Conservation (phyloP, 2,329 filamentous ascomycete species). For the Beauveria sp. region DNA sequence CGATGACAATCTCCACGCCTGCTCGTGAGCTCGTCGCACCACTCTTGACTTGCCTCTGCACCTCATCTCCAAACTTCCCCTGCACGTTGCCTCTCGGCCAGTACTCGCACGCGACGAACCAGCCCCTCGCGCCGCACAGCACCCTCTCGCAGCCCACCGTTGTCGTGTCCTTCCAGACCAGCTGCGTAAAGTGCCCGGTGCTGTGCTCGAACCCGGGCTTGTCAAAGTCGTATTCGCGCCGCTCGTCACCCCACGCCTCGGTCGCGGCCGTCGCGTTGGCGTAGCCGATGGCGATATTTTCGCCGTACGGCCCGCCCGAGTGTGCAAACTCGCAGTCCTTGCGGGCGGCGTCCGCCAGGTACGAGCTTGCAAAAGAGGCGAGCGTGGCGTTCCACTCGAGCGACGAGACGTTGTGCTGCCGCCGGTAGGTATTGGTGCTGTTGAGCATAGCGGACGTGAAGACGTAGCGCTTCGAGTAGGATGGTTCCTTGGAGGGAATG, state of each 20-base stretch:
- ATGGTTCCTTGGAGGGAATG: conserved; percentile 29
- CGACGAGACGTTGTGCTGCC: conserved; percentile 49
- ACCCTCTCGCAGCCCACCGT: conserved; percentile 47
- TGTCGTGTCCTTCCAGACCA: conserved; percentile 61
- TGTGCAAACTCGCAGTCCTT: conserved; percentile 43
- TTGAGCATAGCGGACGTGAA: conserved; percentile 53
- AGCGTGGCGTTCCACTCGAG: conserved; percentile 61
- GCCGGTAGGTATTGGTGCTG: conserved; percentile 59
- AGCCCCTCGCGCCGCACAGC: conserved; percentile 41
- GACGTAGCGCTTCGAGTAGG: conserved; percentile 20
- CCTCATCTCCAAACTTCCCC: conserved; percentile 37
- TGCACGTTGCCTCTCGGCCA: conserved; percentile 58
- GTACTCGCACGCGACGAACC: conserved; percentile 65
- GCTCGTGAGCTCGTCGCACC: neutral
- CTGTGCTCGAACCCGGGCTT: conserved; percentile 47
- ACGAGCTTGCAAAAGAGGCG: conserved; percentile 44
- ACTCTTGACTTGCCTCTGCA: conserved; percentile 14
- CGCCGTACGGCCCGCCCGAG: conserved; percentile 58
- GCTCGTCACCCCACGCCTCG: conserved; percentile 54
- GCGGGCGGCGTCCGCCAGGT: conserved; percentile 28
- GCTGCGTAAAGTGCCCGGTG: conserved; percentile 66
- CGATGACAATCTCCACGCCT: too few relatives aligned
- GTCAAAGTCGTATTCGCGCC: conserved; percentile 50
- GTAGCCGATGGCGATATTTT: conserved; percentile 67
- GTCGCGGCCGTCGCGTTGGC: conserved; percentile 49